phyloP scores from a whole-genome alignment of 2,329 filamentous ascomycete genomes.

The Fusarium liriodendri region DNA sequence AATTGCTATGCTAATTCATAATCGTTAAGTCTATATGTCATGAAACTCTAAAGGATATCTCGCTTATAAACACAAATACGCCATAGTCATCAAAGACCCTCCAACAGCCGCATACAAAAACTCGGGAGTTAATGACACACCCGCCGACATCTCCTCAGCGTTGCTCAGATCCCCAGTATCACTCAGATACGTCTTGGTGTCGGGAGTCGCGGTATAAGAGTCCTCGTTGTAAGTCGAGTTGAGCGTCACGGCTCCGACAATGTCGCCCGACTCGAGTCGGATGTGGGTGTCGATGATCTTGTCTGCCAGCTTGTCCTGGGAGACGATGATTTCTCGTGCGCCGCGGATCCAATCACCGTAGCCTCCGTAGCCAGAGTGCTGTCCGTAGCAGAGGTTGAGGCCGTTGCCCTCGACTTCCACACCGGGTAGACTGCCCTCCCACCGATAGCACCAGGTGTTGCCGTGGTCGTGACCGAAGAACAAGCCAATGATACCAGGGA shows the following conservation, averaged over 20 bases:
- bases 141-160: not conserved
- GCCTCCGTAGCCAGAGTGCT: constrained; percentile 77
- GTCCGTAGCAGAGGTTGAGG: constrained; percentile 67
- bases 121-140: not conserved
- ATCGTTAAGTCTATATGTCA: constrained; percentile 12
- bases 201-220: constrained; percentile 59
- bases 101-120: not conserved
- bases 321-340: constrained; percentile 64
- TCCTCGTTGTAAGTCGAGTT: constrained; percentile 71
- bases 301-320: constrained; percentile 53
- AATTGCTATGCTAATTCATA: not conserved
- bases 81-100: constrained; percentile 3
- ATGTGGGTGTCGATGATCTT: constrained; percentile 69
- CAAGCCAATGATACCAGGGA: constrained; percentile 65
- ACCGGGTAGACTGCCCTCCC: constrained; percentile 52
- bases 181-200: constrained; percentile 48
- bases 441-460: constrained; percentile 67
- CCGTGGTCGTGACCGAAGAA: constrained; percentile 77
- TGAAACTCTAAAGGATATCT: not conserved
- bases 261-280: constrained; percentile 65
- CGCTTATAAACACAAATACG: constrained; percentile 14
- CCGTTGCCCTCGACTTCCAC: constrained; percentile 55
- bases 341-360: constrained; percentile 75
- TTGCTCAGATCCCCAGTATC: not conserved
- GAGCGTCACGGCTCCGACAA: constrained; percentile 63